phyloP scores from a whole-genome alignment of 257 asterid species.

The Linderniella brevidens region DNA sequence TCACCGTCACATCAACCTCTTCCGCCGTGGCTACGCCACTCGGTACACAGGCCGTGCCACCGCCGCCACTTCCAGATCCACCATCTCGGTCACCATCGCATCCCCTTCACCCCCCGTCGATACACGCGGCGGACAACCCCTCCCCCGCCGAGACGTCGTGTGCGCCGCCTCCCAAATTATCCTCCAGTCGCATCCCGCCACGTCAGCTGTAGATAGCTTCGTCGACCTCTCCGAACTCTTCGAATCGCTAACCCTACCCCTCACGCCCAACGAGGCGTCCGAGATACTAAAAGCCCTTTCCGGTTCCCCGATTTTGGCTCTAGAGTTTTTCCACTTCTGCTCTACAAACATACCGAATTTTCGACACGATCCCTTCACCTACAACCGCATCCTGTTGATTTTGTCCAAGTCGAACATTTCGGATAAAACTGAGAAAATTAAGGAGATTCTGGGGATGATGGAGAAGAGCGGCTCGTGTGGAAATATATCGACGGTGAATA shows the following conservation, averaged over 20 bases:
- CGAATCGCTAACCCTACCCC: conserved; percentile 24
- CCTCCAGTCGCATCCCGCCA: conserved; percentile 32
- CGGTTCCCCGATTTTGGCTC: conserved; percentile 52
- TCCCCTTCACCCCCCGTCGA: conserved; percentile 37
- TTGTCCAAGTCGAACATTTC: conserved; percentile 40
- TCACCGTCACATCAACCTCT: conserved; percentile 9
- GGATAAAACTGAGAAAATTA: conserved; percentile 27
- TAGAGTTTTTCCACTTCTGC: conserved; percentile 65
- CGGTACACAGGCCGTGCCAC: conserved; percentile 66
- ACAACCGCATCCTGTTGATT: conserved; percentile 53
- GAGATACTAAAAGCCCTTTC: conserved; percentile 53
- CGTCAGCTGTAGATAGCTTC: conserved; percentile 39
- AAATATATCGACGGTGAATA: conserved; percentile 71
- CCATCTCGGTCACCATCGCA: conserved; percentile 49
- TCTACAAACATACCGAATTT: conserved; percentile 34
- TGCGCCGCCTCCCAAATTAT: conserved; percentile 49
- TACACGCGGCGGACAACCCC: conserved; percentile 61
- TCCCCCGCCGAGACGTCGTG: conserved; percentile 83
- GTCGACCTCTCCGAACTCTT: conserved; percentile 47
- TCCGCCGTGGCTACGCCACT: conserved; percentile 56
- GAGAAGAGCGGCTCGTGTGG: conserved; percentile 29
- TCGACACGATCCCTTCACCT: conserved; percentile 73
- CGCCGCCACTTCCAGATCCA: conserved; percentile 31
- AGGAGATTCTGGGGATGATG: conserved; percentile 20
- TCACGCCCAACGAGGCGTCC: conserved; percentile 61